These are phyloP conservation scores for Aspergillus melleus DNA, from an alignment of 2,329 filamentous ascomycete species.

Conservation along the genomic window DNA sequence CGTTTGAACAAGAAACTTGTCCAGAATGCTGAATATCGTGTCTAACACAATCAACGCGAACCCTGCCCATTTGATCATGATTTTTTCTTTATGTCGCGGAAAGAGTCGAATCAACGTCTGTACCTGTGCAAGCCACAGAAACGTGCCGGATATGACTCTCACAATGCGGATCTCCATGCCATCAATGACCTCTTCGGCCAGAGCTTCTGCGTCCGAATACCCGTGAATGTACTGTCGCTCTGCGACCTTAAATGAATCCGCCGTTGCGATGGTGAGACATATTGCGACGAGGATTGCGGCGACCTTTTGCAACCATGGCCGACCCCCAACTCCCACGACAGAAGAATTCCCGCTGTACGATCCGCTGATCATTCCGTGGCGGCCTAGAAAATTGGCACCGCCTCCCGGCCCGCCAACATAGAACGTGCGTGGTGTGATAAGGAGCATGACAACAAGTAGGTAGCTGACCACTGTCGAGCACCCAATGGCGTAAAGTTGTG, in stretches of 20 bases:
- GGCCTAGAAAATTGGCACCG: conserved; percentile 71
- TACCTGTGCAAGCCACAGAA: conserved; percentile 95
- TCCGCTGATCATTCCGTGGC: conserved; percentile 81
- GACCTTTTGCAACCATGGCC: conserved; percentile 87
- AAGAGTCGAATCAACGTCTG: conserved; percentile 96
- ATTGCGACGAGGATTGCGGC: conserved; percentile 67
- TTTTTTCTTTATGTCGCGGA: conserved; percentile 92
- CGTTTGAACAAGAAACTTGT: conserved; percentile 70
- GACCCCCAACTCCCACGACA: conserved; percentile 81
- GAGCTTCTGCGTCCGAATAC: conserved; percentile 72
- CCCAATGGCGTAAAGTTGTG: conserved; percentile 89
- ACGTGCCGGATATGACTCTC: conserved; percentile 90
- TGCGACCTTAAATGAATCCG: conserved; percentile 84
- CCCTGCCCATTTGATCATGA: conserved; percentile 98
- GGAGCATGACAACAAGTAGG: conserved; percentile 87
- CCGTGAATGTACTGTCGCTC: conserved; percentile 77
- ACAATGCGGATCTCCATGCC: conserved; percentile 86
- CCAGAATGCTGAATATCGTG: conserved; percentile 84
- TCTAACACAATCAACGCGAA: conserved; percentile 91
- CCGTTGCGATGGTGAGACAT: conserved; percentile 89
- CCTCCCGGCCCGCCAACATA: conserved; percentile 71
- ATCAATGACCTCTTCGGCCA: conserved; percentile 78
- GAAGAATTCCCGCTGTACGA: conserved; percentile 65
- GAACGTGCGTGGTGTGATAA: conserved; percentile 93
- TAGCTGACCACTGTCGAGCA: conserved; percentile 89